These are phyloP conservation scores for Aegilops sharonensis DNA, from an alignment of 176 grass and related monocot species.

Conservation along the genomic window DNA sequence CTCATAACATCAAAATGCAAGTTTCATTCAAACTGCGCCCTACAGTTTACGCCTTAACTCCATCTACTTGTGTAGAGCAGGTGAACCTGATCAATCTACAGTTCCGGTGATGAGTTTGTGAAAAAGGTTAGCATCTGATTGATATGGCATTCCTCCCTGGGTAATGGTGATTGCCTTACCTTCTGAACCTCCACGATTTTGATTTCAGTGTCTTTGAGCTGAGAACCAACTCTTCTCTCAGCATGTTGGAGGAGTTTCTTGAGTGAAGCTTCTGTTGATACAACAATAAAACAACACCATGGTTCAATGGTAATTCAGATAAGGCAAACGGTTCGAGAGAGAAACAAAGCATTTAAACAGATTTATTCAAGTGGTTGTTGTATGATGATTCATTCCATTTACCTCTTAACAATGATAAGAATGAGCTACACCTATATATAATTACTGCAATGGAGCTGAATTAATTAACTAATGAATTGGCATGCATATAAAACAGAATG, in stretches of 20 bases:
- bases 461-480: too few species aligned
- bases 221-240: conserved; percentile 55
- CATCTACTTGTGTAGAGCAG: too few species aligned
- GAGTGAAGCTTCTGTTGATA: too few species aligned
- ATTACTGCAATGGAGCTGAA: too few species aligned
- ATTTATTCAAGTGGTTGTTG: not conserved
- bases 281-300: too few species aligned
- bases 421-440: not conserved
- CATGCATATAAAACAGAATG: too few species aligned
- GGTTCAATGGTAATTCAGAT: too few species aligned
- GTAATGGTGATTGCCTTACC: conserved; percentile 26
- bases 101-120: not conserved
- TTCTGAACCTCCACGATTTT: conserved; percentile 68
- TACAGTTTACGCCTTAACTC: too few species aligned
- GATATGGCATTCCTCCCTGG: not conserved
- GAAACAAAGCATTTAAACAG: not conserved
- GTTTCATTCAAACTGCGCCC: too few species aligned
- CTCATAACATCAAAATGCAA: too few species aligned
- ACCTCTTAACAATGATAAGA: not conserved
- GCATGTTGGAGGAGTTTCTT: conserved; percentile 47
- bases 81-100: too few species aligned
- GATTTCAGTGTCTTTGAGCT: conserved; percentile 65
- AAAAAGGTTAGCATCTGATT: not conserved
- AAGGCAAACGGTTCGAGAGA: too few species aligned
- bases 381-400: not conserved